Conservation (phyloP, 345 rosid genomes). For the Arabidopsis arenosa region DNA sequence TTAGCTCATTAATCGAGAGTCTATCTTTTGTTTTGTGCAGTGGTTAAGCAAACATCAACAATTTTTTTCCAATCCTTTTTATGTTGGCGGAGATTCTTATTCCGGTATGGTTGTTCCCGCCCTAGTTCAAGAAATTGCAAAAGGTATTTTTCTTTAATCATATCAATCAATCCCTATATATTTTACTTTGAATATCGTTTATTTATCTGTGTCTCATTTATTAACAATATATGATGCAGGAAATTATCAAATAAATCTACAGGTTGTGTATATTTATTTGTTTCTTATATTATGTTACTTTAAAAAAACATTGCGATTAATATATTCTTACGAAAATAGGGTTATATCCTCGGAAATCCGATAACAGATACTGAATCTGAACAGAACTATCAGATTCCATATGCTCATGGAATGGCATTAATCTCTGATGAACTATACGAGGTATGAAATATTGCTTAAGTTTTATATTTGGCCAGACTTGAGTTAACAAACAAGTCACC, state of each 20-base stretch:
- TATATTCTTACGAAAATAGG: slow-evolving; percentile 38
- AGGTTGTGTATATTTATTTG: slow-evolving; percentile 27
- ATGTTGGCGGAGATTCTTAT: slow-evolving; percentile 65
- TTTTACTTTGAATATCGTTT: neutral
- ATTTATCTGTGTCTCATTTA: neutral
- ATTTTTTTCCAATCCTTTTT: slow-evolving; percentile 55
- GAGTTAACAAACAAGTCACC: no score
- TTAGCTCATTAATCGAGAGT: no score
- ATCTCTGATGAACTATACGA: slow-evolving; percentile 61
- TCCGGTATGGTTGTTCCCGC: slow-evolving; percentile 62
- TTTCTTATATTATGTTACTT: neutral
- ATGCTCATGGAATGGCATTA: slow-evolving; percentile 54
- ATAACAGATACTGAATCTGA: slow-evolving; percentile 42
- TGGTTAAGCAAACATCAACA: slow-evolving; percentile 62
- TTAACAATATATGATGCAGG: slow-evolving; percentile 4
- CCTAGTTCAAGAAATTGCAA: slow-evolving; percentile 49
- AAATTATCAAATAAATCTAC: slow-evolving; percentile 47
- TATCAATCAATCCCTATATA: neutral
- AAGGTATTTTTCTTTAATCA: neutral
- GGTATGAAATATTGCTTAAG: slow-evolving; percentile 38
- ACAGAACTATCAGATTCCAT: slow-evolving; percentile 44
- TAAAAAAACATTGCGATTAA: neutral
- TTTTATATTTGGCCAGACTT: no score
- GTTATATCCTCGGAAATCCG: slow-evolving; percentile 58
- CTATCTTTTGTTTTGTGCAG: slow-evolving; percentile 35